Evolutionary conservation across 306 rosid genomes (phyloP).

Genomic region (Cicer cuneatum): DNA sequence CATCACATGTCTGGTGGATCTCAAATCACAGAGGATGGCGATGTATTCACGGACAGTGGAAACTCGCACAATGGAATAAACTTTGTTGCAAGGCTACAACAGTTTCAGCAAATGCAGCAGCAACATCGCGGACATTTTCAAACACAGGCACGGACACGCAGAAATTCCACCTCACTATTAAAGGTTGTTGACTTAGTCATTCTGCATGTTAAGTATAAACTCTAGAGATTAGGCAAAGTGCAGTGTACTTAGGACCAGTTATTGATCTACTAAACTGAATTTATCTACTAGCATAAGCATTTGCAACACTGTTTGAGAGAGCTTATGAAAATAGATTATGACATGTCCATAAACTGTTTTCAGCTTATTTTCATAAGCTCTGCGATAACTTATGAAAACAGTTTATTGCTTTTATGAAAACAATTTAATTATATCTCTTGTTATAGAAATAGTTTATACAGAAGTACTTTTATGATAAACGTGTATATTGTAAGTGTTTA

Average conservation of each 20-base stretch:
- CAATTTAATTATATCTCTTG: neutral
- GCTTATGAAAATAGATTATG: neutral
- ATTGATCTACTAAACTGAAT: neutral
- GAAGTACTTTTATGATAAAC: neutral
- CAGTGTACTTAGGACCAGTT: neutral
- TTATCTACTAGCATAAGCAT: neutral
- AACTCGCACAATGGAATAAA: constrained; percentile 67
- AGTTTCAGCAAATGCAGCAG: constrained; percentile 81
- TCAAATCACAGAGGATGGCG: constrained; percentile 69
- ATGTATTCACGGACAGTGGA: constrained; percentile 54
- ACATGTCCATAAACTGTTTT: no score
- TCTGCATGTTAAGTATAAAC: neutral
- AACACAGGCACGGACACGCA: constrained; percentile 50
- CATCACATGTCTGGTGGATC: constrained; percentile 67
- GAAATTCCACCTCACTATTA: constrained; percentile 43
- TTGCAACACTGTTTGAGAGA: neutral
- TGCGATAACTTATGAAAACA: neutral
- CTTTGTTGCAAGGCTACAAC: constrained; percentile 74
- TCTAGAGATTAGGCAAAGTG: neutral
- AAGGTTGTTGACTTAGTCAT: constrained; percentile 57
- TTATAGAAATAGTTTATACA: neutral
- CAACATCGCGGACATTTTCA: constrained; percentile 70
- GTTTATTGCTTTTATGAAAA: neutral
- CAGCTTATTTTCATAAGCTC: neutral
- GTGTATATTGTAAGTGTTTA: neutral